Percentiles rank a stretch among this genome's conserved stretches.
phyloP scores from a whole-genome alignment of 257 asterid species.

The Capsicum pubescens region DNA sequence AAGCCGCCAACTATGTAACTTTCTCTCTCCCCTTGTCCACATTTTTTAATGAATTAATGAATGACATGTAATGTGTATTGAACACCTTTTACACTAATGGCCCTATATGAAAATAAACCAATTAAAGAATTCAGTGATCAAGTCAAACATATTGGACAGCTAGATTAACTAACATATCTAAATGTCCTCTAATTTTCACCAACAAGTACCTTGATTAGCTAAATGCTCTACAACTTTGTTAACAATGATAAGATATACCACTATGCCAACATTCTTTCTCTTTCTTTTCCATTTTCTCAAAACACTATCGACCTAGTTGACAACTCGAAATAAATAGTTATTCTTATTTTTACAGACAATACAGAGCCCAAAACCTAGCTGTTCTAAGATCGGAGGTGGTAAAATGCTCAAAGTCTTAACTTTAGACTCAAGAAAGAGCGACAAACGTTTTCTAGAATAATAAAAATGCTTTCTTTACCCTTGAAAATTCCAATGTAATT shows the following conservation, averaged over 20 bases:
- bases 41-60: background rate
- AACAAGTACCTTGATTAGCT: background rate
- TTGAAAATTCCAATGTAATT: background rate
- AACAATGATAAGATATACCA: background rate
- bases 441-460: background rate
- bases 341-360: background rate
- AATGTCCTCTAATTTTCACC: background rate
- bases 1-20: background rate
- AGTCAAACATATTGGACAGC: background rate
- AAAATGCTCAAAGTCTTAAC: constrained; percentile 5
- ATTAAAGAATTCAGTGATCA: constrained; percentile 12
- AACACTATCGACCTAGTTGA: background rate
- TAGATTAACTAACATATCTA: background rate
- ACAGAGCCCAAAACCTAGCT: background rate
- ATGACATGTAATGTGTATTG: background rate
- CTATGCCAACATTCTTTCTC: background rate
- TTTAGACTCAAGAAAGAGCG: background rate
- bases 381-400: background rate
- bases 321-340: background rate
- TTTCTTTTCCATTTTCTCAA: background rate
- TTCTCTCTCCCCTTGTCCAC: constrained; percentile 1
- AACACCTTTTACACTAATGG: background rate
- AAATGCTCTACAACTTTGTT: background rate
- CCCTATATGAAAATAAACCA: background rate
- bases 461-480: background rate